Conservation (phyloP, 164 flowering plant species). For the Aristolochia californica region DNA sequence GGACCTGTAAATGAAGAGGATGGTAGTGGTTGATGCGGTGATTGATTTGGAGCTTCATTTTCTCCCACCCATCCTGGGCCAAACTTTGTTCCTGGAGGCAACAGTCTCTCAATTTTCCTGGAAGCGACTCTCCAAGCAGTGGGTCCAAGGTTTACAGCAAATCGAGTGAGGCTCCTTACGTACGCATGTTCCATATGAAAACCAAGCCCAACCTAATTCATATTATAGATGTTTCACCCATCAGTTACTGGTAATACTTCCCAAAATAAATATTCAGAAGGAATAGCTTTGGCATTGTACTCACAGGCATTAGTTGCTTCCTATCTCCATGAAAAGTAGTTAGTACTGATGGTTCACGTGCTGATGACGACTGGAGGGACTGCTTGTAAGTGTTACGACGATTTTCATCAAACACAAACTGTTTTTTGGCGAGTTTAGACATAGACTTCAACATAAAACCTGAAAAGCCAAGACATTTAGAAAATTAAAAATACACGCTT, state of each 20-base stretch:
- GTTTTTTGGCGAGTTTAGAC: constrained; percentile 44
- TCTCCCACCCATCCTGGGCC: constrained; percentile 70
- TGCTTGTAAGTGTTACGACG: constrained; percentile 56
- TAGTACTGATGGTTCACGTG: constrained; percentile 29
- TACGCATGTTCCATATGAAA: constrained; percentile 51
- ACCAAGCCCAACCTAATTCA: constrained; percentile 88
- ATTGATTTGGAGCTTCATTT: constrained; percentile 17
- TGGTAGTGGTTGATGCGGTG: constrained; percentile 1
- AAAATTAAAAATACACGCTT: background rate
- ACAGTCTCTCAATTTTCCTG: constrained; percentile 41
- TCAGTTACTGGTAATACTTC: background rate
- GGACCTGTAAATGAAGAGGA: background rate
- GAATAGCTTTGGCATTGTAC: constrained; percentile 11
- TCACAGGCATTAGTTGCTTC: constrained; percentile 63
- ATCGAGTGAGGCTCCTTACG: constrained; percentile 75
- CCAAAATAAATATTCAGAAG: background rate
- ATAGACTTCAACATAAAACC: constrained; percentile 32
- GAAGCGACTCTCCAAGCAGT: constrained; percentile 68
- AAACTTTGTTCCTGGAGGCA: constrained; percentile 49
- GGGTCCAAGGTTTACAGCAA: constrained; percentile 81
- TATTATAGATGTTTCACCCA: background rate
- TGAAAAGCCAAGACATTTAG: constrained; percentile 8
- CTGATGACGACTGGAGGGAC: constrained; percentile 20
- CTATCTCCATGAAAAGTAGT: constrained; percentile 42
- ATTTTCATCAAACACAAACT: constrained; percentile 39